These are phyloP conservation scores for Trichosporon asahii DNA, from an alignment of 1,284 basidiomycete genomes.

Conservation along the genomic window DNA sequence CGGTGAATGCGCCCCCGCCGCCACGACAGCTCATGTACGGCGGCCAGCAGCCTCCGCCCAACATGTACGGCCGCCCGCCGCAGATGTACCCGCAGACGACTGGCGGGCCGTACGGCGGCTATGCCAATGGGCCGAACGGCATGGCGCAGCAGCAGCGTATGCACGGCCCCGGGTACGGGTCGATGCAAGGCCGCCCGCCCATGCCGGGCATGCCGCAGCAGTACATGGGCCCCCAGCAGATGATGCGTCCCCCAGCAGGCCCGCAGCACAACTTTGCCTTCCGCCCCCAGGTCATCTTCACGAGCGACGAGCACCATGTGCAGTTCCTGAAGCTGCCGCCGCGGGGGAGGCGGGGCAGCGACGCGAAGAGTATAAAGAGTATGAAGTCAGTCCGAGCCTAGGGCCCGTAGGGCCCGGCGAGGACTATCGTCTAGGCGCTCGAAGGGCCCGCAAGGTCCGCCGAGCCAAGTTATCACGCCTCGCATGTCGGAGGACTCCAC, in stretches of 20 bases:
- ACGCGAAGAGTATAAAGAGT: slow-evolving; percentile 9
- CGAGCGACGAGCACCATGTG: slow-evolving; percentile 50
- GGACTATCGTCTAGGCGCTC: slow-evolving; percentile 40
- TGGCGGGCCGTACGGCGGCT: neutral
- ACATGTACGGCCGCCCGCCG: slow-evolving; percentile 7
- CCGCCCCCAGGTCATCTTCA: slow-evolving; percentile 49
- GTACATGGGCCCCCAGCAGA: slow-evolving; percentile 14
- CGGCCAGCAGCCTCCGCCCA: neutral
- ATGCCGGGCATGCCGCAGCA: slow-evolving; percentile 11
- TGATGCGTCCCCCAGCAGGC: slow-evolving; percentile 3
- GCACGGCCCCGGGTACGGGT: slow-evolving; percentile 9
- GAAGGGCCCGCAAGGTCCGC: neutral
- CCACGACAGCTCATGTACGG: slow-evolving; percentile 39
- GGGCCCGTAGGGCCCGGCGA: slow-evolving; percentile 70
- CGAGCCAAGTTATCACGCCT: too few relatives aligned
- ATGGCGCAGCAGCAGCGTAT: slow-evolving; percentile 12
- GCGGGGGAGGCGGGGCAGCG: slow-evolving; percentile 1
- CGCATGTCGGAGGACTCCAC: too few relatives aligned
- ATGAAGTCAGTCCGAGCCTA: slow-evolving; percentile 61
- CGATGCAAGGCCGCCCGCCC: slow-evolving; percentile 16
- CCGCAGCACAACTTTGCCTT: slow-evolving; percentile 27
- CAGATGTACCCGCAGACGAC: slow-evolving; percentile 1
- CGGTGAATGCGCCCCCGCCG: slow-evolving; percentile 42
- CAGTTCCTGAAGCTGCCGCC: slow-evolving; percentile 50
- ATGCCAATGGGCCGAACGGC: neutral